Evolutionary conservation across 192 early-diverging fungal species (phyloP).

Genomic region (Jimgerdemannia lactiflua): DNA sequence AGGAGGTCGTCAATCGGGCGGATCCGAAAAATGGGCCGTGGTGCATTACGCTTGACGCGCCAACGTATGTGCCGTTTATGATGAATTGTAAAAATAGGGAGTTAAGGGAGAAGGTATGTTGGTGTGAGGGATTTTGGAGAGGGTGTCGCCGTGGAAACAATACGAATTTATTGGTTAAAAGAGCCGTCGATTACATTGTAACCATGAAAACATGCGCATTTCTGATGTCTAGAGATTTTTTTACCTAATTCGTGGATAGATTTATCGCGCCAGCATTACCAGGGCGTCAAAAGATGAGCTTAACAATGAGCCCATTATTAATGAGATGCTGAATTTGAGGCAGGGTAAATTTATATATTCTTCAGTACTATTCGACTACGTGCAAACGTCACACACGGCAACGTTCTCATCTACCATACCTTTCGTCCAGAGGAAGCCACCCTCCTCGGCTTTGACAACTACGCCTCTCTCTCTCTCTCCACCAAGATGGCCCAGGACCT

Average conservation of each 20-base stretch:
- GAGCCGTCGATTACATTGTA: too few species aligned
- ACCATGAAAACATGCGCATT: background rate
- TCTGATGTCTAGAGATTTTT: background rate
- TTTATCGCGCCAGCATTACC: constrained; percentile 47
- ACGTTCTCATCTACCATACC: too few species aligned
- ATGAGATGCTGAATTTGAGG: constrained; percentile 49
- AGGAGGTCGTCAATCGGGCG: constrained; percentile 24
- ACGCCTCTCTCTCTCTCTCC: constrained; percentile 50
- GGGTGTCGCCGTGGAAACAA: background rate
- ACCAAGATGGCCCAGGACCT: constrained; percentile 54
- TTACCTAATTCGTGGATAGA: constrained; percentile 11
- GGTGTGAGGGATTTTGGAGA: background rate
- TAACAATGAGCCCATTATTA: constrained; percentile 53
- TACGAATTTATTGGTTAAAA: too few species aligned
- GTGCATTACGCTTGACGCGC: constrained; percentile 51
- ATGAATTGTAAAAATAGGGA: constrained; percentile 52
- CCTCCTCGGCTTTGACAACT: constrained; percentile 42
- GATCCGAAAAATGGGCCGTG: constrained; percentile 37
- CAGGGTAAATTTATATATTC: constrained; percentile 14
- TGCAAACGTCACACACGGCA: too few species aligned
- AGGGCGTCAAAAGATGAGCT: constrained; percentile 43
- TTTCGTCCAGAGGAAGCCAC: constrained; percentile 35
- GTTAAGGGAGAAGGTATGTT: constrained; percentile 45
- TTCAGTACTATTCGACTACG: background rate
- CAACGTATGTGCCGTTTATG: constrained; percentile 51